Evolutionary conservation across 495 filamentous ascomycete genomes (phyloP).

Genomic region (Durotheca rogersii): DNA sequence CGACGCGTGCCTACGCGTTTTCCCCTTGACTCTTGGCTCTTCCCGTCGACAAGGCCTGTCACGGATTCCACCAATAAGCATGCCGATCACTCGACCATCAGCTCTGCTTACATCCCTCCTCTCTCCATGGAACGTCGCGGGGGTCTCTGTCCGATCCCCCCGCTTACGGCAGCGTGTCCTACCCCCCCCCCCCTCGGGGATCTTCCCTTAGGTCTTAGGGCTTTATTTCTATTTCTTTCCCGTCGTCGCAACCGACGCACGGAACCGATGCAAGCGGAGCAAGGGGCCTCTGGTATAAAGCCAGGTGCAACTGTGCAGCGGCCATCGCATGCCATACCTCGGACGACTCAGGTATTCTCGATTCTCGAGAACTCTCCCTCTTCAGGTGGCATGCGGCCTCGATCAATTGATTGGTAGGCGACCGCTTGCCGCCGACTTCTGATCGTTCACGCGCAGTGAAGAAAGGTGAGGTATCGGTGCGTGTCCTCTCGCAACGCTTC

Average conservation of each 20-base stretch:
- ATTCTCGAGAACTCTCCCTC: conserved; percentile 6
- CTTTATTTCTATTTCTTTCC: conserved; percentile 4
- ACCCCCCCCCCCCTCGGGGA: conserved; percentile 15
- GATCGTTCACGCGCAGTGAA: background rate
- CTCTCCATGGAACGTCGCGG: conserved; percentile 23
- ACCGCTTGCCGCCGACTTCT: background rate
- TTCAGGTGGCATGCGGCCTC: conserved; percentile 4
- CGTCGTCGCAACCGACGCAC: no score
- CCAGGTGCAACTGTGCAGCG: conserved; percentile 3
- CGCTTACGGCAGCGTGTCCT: conserved; percentile 13
- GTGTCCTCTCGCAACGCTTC: background rate
- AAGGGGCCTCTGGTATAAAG: background rate
- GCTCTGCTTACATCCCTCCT: conserved; percentile 10
- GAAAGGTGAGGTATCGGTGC: background rate
- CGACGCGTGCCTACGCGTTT: conserved; percentile 22
- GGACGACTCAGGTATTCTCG: conserved; percentile 1
- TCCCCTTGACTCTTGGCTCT: conserved; percentile 11
- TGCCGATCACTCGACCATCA: conserved; percentile 17
- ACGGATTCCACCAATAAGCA: conserved; percentile 18
- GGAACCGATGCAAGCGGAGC: background rate
- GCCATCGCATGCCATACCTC: no score
- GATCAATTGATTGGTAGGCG: background rate
- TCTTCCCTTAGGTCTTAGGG: no score
- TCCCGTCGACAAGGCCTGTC: conserved; percentile 10
- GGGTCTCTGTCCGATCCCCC: conserved; percentile 25